These are phyloP conservation scores for Phtheirospermum japonicum DNA, from an alignment of 257 asterid genomes.

Conservation along the genomic window DNA sequence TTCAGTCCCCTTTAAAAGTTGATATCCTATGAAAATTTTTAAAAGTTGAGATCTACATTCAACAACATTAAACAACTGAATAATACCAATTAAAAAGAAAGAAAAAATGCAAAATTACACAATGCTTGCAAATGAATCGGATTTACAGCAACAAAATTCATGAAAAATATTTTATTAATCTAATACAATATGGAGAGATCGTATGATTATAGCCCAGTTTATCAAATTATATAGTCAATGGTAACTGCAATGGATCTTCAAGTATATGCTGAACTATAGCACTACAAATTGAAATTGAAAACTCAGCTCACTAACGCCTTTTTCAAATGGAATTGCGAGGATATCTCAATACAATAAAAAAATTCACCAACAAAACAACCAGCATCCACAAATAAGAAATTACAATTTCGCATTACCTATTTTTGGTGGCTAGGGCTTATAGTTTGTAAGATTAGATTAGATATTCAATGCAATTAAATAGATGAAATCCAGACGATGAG, in stretches of 20 bases:
- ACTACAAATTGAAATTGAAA: not conserved
- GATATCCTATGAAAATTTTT: not conserved
- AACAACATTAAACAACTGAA: not conserved
- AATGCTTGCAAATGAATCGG: not conserved
- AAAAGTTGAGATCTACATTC: not conserved
- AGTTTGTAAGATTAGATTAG: too few relatives aligned
- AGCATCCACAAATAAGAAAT: not conserved
- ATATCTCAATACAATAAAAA: not conserved
- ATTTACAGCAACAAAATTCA: not conserved
- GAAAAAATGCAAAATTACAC: not conserved
- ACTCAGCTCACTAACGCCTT: not conserved
- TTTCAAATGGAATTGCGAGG: not conserved
- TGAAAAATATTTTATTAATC: not conserved
- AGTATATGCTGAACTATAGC: too few relatives aligned
- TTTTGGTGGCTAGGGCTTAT: not conserved
- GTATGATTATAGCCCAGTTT: not conserved
- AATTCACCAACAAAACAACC: not conserved
- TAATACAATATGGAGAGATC: not conserved
- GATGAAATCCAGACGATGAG: too few relatives aligned
- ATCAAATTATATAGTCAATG: not conserved
- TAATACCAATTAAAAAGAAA: too few relatives aligned
- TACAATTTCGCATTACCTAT: not conserved
- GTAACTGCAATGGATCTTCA: not conserved
- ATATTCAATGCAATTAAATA: conserved; percentile 1
- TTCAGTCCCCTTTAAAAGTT: not conserved